phyloP scores from a whole-genome alignment of 139 green algal species.

The Chlamydomonas sp. region DNA sequence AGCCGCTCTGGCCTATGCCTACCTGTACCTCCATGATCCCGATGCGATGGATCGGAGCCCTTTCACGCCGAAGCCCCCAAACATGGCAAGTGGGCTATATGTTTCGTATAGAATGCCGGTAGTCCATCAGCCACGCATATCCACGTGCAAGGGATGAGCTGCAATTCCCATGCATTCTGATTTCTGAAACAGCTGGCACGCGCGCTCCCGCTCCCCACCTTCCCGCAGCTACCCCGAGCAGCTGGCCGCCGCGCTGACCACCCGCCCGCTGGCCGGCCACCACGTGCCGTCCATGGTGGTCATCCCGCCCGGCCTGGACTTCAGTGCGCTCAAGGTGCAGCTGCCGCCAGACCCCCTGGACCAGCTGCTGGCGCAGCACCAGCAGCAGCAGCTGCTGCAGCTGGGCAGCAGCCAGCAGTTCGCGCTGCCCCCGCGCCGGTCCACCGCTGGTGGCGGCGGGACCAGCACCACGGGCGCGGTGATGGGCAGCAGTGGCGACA shows the following conservation, averaged over 20 bases:
- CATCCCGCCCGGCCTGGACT: constrained; percentile 91
- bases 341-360: constrained; percentile 73
- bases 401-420: too few species aligned
- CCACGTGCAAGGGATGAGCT: not conserved
- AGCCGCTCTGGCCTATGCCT: too few species aligned
- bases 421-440: too few species aligned
- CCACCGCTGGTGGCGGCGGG: too few species aligned
- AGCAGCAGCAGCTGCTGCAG: not conserved
- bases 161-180: not conserved
- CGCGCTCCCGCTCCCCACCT: too few species aligned
- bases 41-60: too few species aligned
- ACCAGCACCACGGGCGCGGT: too few species aligned
- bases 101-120: too few species aligned
- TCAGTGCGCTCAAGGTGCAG: constrained; percentile 76
- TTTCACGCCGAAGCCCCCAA: too few species aligned
- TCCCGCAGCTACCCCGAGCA: constrained; percentile 38
- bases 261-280: constrained; percentile 64
- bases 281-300: constrained; percentile 93
- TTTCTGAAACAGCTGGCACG: not conserved
- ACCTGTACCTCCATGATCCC: too few species aligned
- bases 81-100: too few species aligned
- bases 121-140: not conserved
- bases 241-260: constrained; percentile 40
- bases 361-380: constrained; percentile 58
- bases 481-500: too few species aligned